Percentiles rank a stretch among this genome's conserved stretches.
Evolutionary conservation across 495 filamentous ascomycete species (phyloP).

Genomic region (Gamarada debralockiae): DNA sequence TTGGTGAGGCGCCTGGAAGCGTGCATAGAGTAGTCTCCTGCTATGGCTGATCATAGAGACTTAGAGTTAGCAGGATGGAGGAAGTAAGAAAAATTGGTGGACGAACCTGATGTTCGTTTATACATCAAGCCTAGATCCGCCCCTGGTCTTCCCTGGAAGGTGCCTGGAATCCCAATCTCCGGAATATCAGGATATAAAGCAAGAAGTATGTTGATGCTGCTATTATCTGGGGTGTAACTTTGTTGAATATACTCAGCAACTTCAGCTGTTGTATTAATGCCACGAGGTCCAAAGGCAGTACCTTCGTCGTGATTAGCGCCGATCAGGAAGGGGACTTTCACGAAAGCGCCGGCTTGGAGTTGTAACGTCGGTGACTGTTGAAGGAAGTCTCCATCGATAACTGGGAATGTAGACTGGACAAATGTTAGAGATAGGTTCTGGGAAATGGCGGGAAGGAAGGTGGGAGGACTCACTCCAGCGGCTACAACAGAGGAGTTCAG

Average conservation of each 20-base stretch:
- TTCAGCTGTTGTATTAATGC: conserved; percentile 42
- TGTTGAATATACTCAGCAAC: conserved; percentile 20
- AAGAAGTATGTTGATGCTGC: conserved; percentile 3
- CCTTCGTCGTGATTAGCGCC: conserved; percentile 62
- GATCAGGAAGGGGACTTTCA: conserved; percentile 46
- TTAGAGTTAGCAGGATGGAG: conserved; percentile 22
- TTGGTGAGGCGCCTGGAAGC: conserved; percentile 33
- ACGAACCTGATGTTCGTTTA: not conserved
- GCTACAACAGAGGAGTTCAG: conserved; percentile 3
- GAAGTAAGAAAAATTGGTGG: not conserved
- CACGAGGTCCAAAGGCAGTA: conserved; percentile 39
- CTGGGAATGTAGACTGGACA: conserved; percentile 16
- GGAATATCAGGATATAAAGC: conserved; percentile 19
- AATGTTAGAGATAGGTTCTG: not conserved
- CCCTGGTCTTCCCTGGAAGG: conserved; percentile 4
- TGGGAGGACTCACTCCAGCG: not conserved
- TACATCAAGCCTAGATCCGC: not conserved
- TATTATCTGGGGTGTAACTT: not conserved
- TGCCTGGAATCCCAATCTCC: conserved; percentile 12
- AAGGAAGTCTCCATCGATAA: conserved; percentile 45
- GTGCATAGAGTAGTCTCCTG: conserved; percentile 32
- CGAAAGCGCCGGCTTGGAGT: conserved; percentile 37
- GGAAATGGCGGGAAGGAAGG: not conserved
- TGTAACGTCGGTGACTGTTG: conserved; percentile 25
- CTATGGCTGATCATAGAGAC: conserved; percentile 28